Evolutionary conservation across 768 basidiomycete genomes (phyloP).

Genomic region (Tricholoma terreum): DNA sequence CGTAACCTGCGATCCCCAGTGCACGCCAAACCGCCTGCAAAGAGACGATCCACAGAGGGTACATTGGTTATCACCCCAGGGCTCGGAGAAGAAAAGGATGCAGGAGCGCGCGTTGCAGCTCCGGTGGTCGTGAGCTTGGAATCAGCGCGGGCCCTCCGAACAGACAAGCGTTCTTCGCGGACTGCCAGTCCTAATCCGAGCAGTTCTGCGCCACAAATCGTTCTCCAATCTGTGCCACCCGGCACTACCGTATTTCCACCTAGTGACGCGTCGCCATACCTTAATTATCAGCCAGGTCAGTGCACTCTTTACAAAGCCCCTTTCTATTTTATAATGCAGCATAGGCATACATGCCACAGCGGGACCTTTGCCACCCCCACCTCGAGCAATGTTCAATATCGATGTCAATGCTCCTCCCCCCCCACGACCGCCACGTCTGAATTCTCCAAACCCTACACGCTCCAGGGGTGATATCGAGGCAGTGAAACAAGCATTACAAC

Average conservation of each 20-base stretch:
- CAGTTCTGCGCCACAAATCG: slow-evolving; percentile 25
- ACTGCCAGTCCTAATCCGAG: slow-evolving; percentile 22
- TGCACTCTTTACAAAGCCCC: neutral
- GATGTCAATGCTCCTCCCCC: slow-evolving; percentile 45
- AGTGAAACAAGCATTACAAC: slow-evolving; percentile 56
- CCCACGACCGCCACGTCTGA: slow-evolving; percentile 61
- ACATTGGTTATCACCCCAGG: slow-evolving; percentile 51
- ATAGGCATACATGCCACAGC: slow-evolving; percentile 63
- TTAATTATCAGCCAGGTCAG: slow-evolving; percentile 62
- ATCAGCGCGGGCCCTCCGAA: slow-evolving; percentile 14
- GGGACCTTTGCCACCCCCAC: slow-evolving; percentile 70
- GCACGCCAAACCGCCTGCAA: slow-evolving; percentile 12
- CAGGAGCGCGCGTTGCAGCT: slow-evolving; percentile 57
- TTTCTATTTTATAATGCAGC: slow-evolving; percentile 10
- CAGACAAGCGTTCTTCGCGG: slow-evolving; percentile 15
- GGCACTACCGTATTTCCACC: slow-evolving; percentile 20
- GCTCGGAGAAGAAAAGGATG: slow-evolving; percentile 61
- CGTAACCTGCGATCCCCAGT: slow-evolving; percentile 26
- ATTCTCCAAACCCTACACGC: slow-evolving; percentile 49
- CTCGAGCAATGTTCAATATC: slow-evolving; percentile 51
- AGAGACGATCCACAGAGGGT: slow-evolving; percentile 6
- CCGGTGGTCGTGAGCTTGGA: slow-evolving; percentile 55
- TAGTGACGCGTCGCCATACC: slow-evolving; percentile 38
- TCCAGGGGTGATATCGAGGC: slow-evolving; percentile 49
- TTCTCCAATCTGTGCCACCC: slow-evolving; percentile 19